Conservation (phyloP, 305 asterid species). For the Nicotiana rustica region DNA sequence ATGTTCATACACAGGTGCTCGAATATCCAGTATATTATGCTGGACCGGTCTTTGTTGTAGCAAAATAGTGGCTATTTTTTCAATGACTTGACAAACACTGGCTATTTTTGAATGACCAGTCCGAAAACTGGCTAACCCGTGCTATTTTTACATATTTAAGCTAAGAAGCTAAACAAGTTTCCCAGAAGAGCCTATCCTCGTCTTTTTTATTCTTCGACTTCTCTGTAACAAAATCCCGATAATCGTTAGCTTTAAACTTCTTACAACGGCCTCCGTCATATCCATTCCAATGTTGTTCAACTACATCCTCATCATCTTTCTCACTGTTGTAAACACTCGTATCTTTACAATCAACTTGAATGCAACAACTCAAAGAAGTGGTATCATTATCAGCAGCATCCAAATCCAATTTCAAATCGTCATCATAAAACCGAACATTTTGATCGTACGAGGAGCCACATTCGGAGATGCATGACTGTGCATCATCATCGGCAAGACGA, state of each 20-base stretch:
- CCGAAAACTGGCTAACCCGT: too few relatives aligned
- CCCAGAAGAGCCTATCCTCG: slow-evolving; percentile 3
- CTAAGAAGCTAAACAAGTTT: slow-evolving; percentile 25
- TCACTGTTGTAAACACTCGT: background rate
- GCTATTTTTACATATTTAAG: background rate
- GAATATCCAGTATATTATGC: too few relatives aligned
- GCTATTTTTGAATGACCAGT: too few relatives aligned
- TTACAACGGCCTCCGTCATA: background rate
- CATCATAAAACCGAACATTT: background rate
- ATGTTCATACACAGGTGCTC: too few relatives aligned
- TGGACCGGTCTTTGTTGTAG: too few relatives aligned
- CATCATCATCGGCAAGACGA: background rate
- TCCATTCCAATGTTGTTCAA: slow-evolving; percentile 37
- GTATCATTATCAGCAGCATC: background rate
- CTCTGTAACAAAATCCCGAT: background rate
- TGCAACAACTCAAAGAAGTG: background rate
- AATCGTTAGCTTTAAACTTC: background rate
- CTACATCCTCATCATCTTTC: slow-evolving; percentile 35
- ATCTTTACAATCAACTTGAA: background rate
- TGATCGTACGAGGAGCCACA: background rate
- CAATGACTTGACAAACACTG: too few relatives aligned
- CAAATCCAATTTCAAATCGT: background rate
- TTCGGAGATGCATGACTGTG: background rate
- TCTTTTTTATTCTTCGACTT: background rate
- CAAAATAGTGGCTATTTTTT: too few relatives aligned